Percentiles rank a stretch among this genome's conserved stretches.
Conservation (phyloP, 495 filamentous ascomycete genomes). For the Haplographium delicatum region DNA sequence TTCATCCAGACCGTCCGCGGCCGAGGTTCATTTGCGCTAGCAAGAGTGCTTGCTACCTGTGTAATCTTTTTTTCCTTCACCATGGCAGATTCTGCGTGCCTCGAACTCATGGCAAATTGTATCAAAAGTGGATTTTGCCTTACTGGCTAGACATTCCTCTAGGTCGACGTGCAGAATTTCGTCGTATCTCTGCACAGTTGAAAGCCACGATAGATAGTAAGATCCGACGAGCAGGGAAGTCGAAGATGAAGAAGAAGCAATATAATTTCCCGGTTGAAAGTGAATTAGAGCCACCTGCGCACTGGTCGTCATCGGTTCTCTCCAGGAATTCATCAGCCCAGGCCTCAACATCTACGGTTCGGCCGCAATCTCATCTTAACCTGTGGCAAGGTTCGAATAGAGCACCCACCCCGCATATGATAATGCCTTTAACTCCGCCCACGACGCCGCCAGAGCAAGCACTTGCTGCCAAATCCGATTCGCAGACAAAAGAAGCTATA, state of each 20-base stretch:
- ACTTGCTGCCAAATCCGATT: neutral
- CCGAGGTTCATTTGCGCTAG: conserved; percentile 31
- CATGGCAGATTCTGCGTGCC: conserved; percentile 18
- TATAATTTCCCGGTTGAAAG: conserved; percentile 18
- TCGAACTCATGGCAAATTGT: conserved; percentile 20
- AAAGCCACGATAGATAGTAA: conserved; percentile 7
- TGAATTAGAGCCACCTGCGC: conserved; percentile 12
- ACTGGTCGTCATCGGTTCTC: conserved; percentile 11
- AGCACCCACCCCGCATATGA: neutral
- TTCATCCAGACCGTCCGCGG: conserved; percentile 20
- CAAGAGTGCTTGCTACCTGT: conserved; percentile 34
- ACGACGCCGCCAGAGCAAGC: conserved; percentile 10
- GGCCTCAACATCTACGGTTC: conserved; percentile 14
- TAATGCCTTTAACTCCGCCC: conserved; percentile 16
- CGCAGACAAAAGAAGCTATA: neutral
- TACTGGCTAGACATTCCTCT: conserved; percentile 19
- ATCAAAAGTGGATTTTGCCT: conserved; percentile 20
- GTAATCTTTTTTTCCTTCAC: conserved; percentile 22
- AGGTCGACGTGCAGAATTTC: conserved; percentile 1
- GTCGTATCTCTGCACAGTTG: neutral
- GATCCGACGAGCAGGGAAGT: neutral
- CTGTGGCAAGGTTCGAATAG: neutral
- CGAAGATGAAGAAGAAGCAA: conserved; percentile 13
- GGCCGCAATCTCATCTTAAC: neutral
- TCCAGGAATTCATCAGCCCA: conserved; percentile 3